Evolutionary conservation across 352 stramenopile genomes (phyloP).

Genomic region (Phytophthora uliginosa): DNA sequence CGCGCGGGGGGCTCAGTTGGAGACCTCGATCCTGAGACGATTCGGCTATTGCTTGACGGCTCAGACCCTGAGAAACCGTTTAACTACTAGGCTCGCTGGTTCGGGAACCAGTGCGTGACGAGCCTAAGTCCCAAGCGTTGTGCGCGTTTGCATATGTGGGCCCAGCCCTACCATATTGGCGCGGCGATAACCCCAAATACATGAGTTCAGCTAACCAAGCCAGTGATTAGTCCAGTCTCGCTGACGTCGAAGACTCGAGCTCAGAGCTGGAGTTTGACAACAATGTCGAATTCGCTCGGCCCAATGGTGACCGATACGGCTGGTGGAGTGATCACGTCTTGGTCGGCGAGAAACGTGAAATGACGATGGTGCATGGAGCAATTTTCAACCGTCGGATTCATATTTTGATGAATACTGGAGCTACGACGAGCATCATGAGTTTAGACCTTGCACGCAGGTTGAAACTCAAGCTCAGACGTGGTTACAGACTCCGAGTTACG

Average conservation of each 20-base stretch:
- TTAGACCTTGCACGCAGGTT: not conserved
- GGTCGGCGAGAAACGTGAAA: not conserved
- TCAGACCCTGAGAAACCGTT: not conserved
- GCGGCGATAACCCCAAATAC: not conserved
- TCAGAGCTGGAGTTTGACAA: not conserved
- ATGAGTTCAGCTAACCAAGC: not conserved
- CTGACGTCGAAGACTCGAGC: not conserved
- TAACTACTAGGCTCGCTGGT: no score
- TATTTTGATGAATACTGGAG: not conserved
- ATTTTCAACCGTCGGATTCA: not conserved
- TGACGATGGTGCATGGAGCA: not conserved
- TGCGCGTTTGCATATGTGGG: conserved; percentile 21
- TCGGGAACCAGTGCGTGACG: conserved; percentile 17
- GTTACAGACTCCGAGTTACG: not conserved
- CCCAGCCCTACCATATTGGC: conserved; percentile 1
- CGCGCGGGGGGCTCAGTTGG: no score
- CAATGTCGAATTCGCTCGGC: not conserved
- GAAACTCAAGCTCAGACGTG: not conserved
- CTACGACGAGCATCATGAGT: not conserved
- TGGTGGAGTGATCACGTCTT: not conserved
- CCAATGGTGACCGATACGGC: not conserved
- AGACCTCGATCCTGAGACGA: not conserved
- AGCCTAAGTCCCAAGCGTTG: conserved; percentile 8
- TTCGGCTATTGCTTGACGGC: not conserved
- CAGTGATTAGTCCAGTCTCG: not conserved